Evolutionary conservation across 1,284 basidiomycete genomes (phyloP), one percentile per base, ranked within the genome.

Genomic region (Boletus sp.): DNA sequence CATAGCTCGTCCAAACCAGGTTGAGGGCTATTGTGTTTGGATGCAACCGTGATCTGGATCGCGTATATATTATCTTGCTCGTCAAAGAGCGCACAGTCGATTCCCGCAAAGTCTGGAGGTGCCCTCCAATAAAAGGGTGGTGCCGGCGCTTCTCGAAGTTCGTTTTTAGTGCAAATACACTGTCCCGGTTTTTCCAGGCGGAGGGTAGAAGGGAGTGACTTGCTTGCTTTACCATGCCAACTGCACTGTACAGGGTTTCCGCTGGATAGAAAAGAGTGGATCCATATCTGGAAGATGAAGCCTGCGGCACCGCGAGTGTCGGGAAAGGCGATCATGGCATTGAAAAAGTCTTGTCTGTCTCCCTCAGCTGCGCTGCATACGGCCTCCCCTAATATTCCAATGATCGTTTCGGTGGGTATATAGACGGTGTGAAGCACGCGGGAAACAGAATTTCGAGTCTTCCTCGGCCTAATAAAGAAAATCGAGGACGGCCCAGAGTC

Each of bases 301-400:
- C 38, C 38, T 36, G 38, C 41, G 10, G 36, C 47, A 14, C 13
- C 14, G 10, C 33, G 26, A 36, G 44, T 41, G 14, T 14, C 9
- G 1, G 33, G 48, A 32, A 5, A 39, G 8, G 22, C 14, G 6
- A 44, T 33, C 47, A 48, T 48, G 7, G 25, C 41, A 5, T 48
- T 44, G 47, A 48, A 48, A 27, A 38, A 44, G 17, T 44, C 23
- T 37, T 38, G 41, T 27, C 41, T 44, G 10, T 38, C 41, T 27
- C 30, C 36, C 19, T 38, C 41, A 8, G 14, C 26, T 10, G 47
- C 13, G 8, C 22, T 29, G 19, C 23, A 38, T 10, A 48, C 29
- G 7, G 36, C 47, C 17, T 13, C 30, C 5, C 13, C 34, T 5
- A 48, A 14, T 10, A 44, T 36, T 9, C n/a, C 23, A 13, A 29